Base-by-base conservation (phyloP, 2,329 filamentous ascomycete genomes). In the Trichophyton simii region DNA sequence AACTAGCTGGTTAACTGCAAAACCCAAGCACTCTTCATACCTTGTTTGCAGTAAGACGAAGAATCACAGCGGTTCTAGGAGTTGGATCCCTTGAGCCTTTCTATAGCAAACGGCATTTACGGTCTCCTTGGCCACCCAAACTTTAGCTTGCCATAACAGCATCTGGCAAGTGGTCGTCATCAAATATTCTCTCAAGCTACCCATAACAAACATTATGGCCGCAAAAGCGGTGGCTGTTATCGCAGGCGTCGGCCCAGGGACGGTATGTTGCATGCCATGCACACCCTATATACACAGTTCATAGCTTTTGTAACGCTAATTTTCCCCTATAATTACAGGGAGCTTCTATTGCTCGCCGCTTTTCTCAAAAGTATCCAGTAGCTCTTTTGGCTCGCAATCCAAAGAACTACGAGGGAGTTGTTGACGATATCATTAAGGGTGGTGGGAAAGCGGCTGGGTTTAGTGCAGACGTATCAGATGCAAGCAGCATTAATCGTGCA, bases 391-490 rank as follows among this genome's bases (percentile, higher is more conserved):
- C 83, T 3, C 78, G 83, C 50, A 84, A 79, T 22, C 77, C 82
- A 0, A 75, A 78, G 11, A 85, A 78, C 71, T 86, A 78, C 69
- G 74, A 81, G 34, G 69, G 74, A 1, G 69, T 85, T 0, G 82
- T 83, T 15, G 68, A 80, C 44, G 83, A 86, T 65, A 86, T 87
- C 73, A 84, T 83, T 67, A 69, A 72, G 22, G 72, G 67, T 5
- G 83, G 83, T 60, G 83, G 83, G 1, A 79, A 81, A 61, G 83
- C 83, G 0, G 71, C 85, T 18, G 84, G 83, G 8, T 81, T 86
- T 68, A 81, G 79, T 65, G 79, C 83, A 6, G 83, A 87, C 65
- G 76, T 84, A 0, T 76, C 81, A 0, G 78, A 81, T 66, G 72
- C 76, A 0, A 71, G 75, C 25, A 82, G 80, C 65, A 73, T 87